Evolutionary conservation across 1,284 basidiomycete species (phyloP), one percentile per base, ranked within the genome.

Genomic region (Singerocomus rubriflavus): DNA sequence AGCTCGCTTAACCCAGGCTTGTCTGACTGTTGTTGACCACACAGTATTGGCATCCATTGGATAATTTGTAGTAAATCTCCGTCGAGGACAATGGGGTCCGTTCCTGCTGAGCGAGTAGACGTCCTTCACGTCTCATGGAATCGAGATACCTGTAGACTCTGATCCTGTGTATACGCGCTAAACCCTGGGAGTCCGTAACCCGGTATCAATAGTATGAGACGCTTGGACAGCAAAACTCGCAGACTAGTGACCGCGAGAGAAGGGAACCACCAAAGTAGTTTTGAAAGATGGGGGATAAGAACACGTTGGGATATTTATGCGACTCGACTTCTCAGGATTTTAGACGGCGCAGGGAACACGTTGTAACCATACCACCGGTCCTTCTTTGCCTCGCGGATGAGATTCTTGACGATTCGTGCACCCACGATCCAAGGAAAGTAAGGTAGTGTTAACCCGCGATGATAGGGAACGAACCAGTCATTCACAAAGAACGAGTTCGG

Each of bases 371-470:
- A 47, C 61, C 27, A 17, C 42, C 34, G 16, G 35, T 17, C 11
- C 49, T 64, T 64, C 49, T 60, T 42, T 48, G 57, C 58, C 61
- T 62, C 54, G 26, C 13, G 59, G 41, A 59, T 6, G 46, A 33
- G 38, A 17, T 46, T 54, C 54, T 50, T 4, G 26, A 32, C 6
- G 21, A 31, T 33, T 37, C n/a, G 21, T 6, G n/a, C n/a, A n/a
- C 36, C 30, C 16, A 25, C 29, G 14, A 6, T 13, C 14, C 26
- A 11, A 34, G 16, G 25, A 11, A n/a, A 41, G 26, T 3, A n/a
- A 11, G 2, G 29, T 10, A 40, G 25, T 12, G 25, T 13, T 26
- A 4, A 54, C 41, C 9, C 44, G 16, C 5, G 25, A 9, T 32
- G 48, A 35, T 26, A 29, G 7, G 14, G 13, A 36, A 14, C 7